Evolutionary conservation across 148 eudicot genomes (phyloP), one percentile per base, ranked within the genome.

Genomic region (Fagopyrum homotropicum): DNA sequence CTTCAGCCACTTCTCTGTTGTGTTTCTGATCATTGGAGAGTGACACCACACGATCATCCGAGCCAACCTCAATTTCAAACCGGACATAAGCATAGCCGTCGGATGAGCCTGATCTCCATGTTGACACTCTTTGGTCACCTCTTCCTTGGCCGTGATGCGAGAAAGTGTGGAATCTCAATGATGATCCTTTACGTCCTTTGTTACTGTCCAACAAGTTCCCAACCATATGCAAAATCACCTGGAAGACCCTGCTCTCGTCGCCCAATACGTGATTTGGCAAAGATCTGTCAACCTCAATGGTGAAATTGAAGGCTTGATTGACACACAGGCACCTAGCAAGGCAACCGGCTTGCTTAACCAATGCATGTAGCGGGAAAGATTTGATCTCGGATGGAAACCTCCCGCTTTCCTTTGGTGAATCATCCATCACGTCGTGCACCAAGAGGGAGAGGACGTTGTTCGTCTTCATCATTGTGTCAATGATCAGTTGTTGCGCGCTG

Each of bases 141-240:
- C 82, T 80, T 52, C 86, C 91, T 71, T 80, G 82, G 55, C 19
- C 55, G 55, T 81, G 75, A 29, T 88, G 89, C 43, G 86, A 79
- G 73, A 66, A 76, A 10, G 80, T 91, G 60, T 85, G 77, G 57
- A 93, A 81, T 12, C 69, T 78, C 55, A 93, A 76, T 61, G 75
- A 82, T 55, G 89, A 95, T 12, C 88, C 88, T 43, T 43, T 66
- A 3, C 46, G 46, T 19, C 81, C 80, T 54, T 54, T 79, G 46
- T 85, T 85, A 30, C 84, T 85, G 52, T 84, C 84, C 81, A 91
- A 80, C 72, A 91, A 83, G 72, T 85, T 88, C 9, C 98, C 93
- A 51, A 93, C 87, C 91, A 93, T 89, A 78, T 93, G 95, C 77
- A 93, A 74, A 60, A 93, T 85, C 43, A 91, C 97, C 84, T 93